Conservation (phyloP, 208 protist genomes). For the Porcisia deanei region DNA sequence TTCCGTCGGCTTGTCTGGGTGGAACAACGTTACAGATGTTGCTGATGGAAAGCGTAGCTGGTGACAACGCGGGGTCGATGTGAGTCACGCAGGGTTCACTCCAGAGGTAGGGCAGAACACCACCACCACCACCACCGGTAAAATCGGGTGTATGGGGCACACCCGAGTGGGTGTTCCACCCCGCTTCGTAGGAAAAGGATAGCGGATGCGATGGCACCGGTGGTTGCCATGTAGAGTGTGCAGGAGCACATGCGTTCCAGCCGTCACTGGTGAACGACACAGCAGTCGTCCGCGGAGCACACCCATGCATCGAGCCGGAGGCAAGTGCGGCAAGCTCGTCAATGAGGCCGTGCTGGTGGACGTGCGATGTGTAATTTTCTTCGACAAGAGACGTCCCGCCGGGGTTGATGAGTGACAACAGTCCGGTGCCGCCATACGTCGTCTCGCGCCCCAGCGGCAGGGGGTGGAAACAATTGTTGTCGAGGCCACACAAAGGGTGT, state of each 20-base stretch:
- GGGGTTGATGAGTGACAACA: not conserved
- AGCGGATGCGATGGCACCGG: not conserved
- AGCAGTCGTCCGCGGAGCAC: not conserved
- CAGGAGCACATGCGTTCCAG: not conserved
- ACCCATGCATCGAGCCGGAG: not conserved
- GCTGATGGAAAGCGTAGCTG: not conserved
- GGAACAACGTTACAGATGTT: not conserved
- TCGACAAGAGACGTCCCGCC: not conserved
- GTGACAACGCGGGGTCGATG: not conserved
- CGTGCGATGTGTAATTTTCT: not conserved
- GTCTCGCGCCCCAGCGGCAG: not conserved
- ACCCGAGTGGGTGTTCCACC: not conserved
- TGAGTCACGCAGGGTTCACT: not conserved
- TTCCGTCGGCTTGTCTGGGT: not conserved
- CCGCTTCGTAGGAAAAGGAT: not conserved
- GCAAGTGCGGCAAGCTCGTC: not conserved
- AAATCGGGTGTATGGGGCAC: not conserved
- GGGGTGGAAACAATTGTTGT: not conserved
- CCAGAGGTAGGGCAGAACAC: not conserved
- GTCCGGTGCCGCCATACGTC: not conserved
- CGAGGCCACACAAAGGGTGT: not conserved
- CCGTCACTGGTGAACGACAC: not conserved
- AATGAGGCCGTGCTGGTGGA: not conserved
- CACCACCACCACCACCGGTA: not conserved
- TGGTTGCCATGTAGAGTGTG: not conserved